These are phyloP conservation scores for Penicillium paradoxum DNA, from an alignment of 495 filamentous ascomycete species.

Conservation along the genomic window DNA sequence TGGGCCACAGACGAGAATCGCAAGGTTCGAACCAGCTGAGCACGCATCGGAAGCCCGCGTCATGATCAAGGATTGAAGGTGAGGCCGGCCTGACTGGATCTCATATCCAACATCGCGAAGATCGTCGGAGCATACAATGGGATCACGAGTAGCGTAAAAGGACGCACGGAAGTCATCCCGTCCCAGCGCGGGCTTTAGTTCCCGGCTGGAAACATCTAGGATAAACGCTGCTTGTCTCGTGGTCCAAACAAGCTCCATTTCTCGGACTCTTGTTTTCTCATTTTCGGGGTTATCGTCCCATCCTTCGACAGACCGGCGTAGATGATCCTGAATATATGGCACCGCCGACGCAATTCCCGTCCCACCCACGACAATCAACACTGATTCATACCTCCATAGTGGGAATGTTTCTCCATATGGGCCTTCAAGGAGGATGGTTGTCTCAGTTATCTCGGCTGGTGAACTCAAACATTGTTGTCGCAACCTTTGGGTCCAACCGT, in stretches of 20 bases:
- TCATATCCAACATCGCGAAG: constrained; percentile 9
- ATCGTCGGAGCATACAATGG: not conserved
- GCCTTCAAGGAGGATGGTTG: constrained; percentile 49
- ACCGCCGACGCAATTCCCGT: constrained; percentile 54
- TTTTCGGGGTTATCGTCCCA: constrained; percentile 1
- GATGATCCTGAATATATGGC: constrained; percentile 46
- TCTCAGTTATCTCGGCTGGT: constrained; percentile 9
- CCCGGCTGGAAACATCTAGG: constrained; percentile 23
- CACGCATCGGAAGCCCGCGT: constrained; percentile 26
- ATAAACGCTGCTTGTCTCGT: constrained; percentile 35
- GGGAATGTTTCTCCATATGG: constrained; percentile 52
- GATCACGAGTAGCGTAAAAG: constrained; percentile 29
- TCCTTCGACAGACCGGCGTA: constrained; percentile 17
- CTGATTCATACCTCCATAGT: constrained; percentile 45
- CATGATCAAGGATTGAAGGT: constrained; percentile 31
- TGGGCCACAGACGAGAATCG: constrained; percentile 49
- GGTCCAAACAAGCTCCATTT: constrained; percentile 41
- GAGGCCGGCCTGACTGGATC: constrained; percentile 27
- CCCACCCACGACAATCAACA: constrained; percentile 56
- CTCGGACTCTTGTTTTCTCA: constrained; percentile 17
- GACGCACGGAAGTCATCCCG: constrained; percentile 34
- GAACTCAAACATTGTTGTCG: constrained; percentile 33
- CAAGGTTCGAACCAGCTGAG: constrained; percentile 20
- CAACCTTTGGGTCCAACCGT: constrained; percentile 46
- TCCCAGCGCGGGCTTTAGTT: constrained; percentile 24